These are phyloP conservation scores for Cucurbita moschata DNA, from an alignment of 306 rosid species.

Conservation along the genomic window DNA sequence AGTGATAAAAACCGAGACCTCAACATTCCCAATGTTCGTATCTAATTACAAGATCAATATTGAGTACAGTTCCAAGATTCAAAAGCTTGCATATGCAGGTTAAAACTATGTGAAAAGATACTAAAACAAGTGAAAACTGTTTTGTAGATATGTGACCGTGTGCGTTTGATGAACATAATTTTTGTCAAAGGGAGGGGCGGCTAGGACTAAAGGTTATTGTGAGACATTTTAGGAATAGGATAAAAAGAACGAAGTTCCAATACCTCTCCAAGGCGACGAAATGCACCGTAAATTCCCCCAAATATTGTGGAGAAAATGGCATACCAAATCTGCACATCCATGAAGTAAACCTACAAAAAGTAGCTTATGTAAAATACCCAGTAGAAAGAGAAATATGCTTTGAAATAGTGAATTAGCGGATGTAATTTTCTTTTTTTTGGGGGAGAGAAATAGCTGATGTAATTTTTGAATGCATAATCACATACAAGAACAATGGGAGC, in stretches of 20 bases:
- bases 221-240: background rate
- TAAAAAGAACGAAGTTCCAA: slow-evolving; percentile 15
- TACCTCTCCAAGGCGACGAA: slow-evolving; percentile 95
- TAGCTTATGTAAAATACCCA: background rate
- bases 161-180: background rate
- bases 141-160: background rate
- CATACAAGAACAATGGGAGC: slow-evolving; percentile 87
- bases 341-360: slow-evolving; percentile 73
- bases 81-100: slow-evolving; percentile 7
- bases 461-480: slow-evolving; percentile 10
- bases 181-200: background rate
- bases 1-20: slow-evolving; percentile 74
- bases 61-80: slow-evolving; percentile 8
- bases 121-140: background rate
- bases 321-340: slow-evolving; percentile 99
- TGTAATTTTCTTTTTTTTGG: too few relatives aligned
- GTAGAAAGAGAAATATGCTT: background rate
- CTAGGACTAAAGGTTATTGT: background rate
- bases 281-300: slow-evolving; percentile 95
- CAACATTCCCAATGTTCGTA: slow-evolving; percentile 73
- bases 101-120: background rate
- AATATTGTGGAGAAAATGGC: slow-evolving; percentile 82
- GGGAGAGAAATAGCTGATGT: background rate
- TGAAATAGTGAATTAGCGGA: background rate
- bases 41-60: slow-evolving; percentile 37